phyloP scores from a whole-genome alignment of 257 asterid species.

The Solanum medicagineum region DNA sequence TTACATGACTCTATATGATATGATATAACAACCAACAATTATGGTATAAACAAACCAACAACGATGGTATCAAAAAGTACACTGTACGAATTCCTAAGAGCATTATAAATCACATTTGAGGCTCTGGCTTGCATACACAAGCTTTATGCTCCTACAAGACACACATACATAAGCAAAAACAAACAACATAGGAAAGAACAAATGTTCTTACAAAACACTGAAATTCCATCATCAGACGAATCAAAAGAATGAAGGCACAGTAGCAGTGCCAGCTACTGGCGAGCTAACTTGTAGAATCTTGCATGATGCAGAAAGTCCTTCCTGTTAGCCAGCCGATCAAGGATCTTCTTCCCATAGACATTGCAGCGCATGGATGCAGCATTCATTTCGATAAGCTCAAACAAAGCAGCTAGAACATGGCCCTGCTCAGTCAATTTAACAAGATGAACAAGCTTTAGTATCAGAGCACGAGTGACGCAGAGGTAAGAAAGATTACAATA shows the following conservation, averaged over 20 bases:
- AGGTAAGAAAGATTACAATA: background rate
- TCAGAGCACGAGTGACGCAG: background rate
- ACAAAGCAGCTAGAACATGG: conserved; percentile 3
- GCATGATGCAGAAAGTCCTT: background rate
- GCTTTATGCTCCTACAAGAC: background rate
- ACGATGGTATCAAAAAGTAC: background rate
- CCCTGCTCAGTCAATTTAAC: conserved; percentile 26
- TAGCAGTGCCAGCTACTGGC: background rate
- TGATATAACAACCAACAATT: background rate
- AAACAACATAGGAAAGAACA: background rate
- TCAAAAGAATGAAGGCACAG: background rate
- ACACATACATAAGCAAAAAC: background rate
- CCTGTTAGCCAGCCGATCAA: conserved; percentile 32
- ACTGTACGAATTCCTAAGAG: background rate
- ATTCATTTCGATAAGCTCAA: conserved; percentile 16
- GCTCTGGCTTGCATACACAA: background rate
- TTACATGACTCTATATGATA: background rate
- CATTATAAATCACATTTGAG: background rate
- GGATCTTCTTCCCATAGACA: conserved; percentile 55
- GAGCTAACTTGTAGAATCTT: background rate
- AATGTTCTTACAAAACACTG: background rate
- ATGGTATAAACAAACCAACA: background rate
- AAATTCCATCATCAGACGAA: background rate
- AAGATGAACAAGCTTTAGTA: background rate
- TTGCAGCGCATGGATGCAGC: conserved; percentile 42